Evolutionary conservation across 2,329 filamentous ascomycete species (phyloP).

Genomic region (Arthrinium phaeospermum): DNA sequence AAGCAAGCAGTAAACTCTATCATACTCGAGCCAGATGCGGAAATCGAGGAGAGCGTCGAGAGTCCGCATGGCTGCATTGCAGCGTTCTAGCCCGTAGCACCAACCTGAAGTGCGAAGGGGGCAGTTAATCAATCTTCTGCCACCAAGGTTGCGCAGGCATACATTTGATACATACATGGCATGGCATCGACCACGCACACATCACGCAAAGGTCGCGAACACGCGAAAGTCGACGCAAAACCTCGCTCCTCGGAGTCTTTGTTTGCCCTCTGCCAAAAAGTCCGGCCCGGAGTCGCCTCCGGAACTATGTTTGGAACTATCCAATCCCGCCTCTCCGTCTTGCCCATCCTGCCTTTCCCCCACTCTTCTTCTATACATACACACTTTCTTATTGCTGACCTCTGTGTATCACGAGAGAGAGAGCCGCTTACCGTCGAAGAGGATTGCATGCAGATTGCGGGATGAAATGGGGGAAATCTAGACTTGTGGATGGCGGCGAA

Average conservation of each 20-base stretch:
- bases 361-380: background rate
- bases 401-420: background rate
- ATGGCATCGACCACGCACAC: background rate
- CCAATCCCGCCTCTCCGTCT: background rate
- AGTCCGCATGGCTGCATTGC: background rate
- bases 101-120: background rate
- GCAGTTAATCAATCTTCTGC: background rate
- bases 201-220: background rate
- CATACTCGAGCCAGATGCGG: background rate
- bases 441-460: background rate
- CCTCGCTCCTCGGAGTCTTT: background rate
- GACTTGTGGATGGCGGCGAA: constrained; percentile 1
- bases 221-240: background rate
- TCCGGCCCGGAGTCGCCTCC: background rate
- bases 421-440: background rate
- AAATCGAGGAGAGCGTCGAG: background rate
- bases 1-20: background rate
- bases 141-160: background rate
- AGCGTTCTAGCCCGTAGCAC: background rate
- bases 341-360: background rate
- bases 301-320: background rate
- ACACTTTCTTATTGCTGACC: background rate
- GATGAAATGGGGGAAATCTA: background rate
- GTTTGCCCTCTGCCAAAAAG: background rate
- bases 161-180: background rate